Percentiles rank a stretch among this genome's conserved stretches.
phyloP scores from a whole-genome alignment of 2,329 filamentous ascomycete species.

The Didymosphaeria variabile region DNA sequence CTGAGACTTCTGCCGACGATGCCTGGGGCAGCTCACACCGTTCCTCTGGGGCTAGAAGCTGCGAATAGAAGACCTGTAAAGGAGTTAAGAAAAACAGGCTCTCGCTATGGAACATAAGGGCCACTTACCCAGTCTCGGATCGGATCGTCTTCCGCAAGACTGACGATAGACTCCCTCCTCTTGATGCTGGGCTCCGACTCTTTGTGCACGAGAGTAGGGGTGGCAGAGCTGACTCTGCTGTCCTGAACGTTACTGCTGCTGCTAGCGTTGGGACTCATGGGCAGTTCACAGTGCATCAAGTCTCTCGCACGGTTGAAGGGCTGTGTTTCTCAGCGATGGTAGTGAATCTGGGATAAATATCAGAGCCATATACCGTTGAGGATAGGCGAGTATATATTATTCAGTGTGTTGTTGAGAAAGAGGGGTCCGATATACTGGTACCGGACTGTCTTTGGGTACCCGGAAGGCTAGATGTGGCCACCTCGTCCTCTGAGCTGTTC shows the following conservation, averaged over 20 bases:
- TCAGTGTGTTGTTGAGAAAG: neutral
- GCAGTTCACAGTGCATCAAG: neutral
- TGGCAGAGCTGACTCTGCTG: neutral
- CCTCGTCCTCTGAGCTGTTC: neutral
- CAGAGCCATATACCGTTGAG: neutral
- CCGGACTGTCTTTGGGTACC: neutral
- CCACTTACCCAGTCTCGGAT: constrained; percentile 1
- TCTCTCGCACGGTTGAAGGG: neutral
- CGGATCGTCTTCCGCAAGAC: neutral
- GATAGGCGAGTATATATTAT: neutral
- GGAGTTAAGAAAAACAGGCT: neutral
- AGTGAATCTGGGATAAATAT: neutral
- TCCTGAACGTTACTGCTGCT: neutral
- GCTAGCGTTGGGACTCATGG: neutral
- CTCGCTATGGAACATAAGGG: neutral
- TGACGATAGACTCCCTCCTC: neutral
- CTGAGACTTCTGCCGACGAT: neutral
- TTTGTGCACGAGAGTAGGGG: neutral
- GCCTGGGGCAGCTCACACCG: neutral
- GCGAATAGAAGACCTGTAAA: neutral
- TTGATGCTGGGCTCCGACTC: neutral
- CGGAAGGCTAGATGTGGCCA: neutral
- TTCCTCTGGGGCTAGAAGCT: neutral
- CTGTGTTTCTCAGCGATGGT: neutral
- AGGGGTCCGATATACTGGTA: neutral